phyloP scores from a whole-genome alignment of 352 stramenopile species.

The Globisporangium lucens region DNA sequence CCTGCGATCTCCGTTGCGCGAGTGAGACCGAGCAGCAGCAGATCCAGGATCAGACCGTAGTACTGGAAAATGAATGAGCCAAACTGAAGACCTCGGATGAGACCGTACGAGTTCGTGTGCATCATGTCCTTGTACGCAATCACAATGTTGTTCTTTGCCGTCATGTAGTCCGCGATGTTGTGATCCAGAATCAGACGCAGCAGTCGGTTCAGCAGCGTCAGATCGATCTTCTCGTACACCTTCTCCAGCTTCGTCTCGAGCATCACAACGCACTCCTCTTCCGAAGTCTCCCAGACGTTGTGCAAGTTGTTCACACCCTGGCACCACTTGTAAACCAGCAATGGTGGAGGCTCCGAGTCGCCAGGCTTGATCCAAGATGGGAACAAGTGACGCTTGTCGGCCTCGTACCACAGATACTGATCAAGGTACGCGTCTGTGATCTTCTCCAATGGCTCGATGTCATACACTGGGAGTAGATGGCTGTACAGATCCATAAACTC shows the following conservation, averaged over 20 bases:
- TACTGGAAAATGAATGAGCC: constrained; percentile 98
- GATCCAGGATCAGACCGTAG: constrained; percentile 98
- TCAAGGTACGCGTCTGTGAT: constrained; percentile 99
- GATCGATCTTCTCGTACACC: constrained; percentile 99
- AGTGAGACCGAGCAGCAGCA: constrained; percentile 97
- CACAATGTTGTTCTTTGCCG: constrained; percentile 99
- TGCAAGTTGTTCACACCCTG: constrained; percentile 99
- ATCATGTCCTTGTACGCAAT: constrained; percentile 99
- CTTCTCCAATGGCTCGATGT: constrained; percentile 99
- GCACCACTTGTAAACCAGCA: constrained; percentile 99
- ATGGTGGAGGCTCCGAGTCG: constrained; percentile 97
- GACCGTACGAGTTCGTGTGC: constrained; percentile 99
- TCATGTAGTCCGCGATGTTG: constrained; percentile 99
- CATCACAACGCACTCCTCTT: constrained; percentile 99
- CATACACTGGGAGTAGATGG: constrained; percentile 98
- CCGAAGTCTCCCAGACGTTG: constrained; percentile 97
- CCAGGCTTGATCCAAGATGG: constrained; percentile 99
- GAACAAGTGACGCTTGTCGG: constrained; percentile 99
- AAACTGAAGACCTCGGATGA: constrained; percentile 99
- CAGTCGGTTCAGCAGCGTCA: constrained; percentile 98
- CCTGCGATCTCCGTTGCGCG: constrained; percentile 98
- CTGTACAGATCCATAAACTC: constrained; percentile 99
- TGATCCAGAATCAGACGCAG: constrained; percentile 99
- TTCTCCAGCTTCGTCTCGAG: constrained; percentile 99
- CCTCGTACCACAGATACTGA: constrained; percentile 99